phyloP scores from a whole-genome alignment of 2,329 filamentous ascomycete species.

The Plenodomus lindquistii region DNA sequence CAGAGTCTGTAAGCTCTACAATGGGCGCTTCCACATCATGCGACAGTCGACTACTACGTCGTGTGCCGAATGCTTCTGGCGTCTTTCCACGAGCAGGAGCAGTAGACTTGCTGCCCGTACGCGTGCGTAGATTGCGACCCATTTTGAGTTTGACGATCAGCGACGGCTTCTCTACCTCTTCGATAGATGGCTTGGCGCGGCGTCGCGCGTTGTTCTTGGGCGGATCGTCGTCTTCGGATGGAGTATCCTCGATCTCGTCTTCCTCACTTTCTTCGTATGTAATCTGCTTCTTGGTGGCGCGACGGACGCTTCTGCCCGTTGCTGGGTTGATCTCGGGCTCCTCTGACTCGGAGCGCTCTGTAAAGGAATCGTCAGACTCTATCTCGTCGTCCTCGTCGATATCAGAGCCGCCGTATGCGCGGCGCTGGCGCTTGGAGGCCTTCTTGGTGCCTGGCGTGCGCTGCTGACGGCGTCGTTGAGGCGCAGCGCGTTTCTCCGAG shows the following conservation, averaged over 20 bases:
- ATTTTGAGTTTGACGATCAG: slow-evolving; percentile 50
- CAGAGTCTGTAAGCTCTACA: slow-evolving; percentile 62
- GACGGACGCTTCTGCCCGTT: slow-evolving; percentile 60
- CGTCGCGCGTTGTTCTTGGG: slow-evolving; percentile 19
- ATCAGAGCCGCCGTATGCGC: slow-evolving; percentile 40
- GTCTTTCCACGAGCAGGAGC: slow-evolving; percentile 43
- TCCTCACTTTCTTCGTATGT: slow-evolving; percentile 62
- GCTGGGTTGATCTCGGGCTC: slow-evolving; percentile 59
- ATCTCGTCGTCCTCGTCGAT: slow-evolving; percentile 54
- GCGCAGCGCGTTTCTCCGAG: slow-evolving; percentile 29
- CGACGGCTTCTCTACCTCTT: slow-evolving; percentile 33
- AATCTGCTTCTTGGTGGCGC: slow-evolving; percentile 58
- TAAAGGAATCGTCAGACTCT: slow-evolving; percentile 50
- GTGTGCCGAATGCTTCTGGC: slow-evolving; percentile 42
- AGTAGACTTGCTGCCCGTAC: slow-evolving; percentile 46
- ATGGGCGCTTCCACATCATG: slow-evolving; percentile 61
- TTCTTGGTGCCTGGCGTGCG: slow-evolving; percentile 32
- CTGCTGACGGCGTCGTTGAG: slow-evolving; percentile 35
- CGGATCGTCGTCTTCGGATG: slow-evolving; percentile 37
- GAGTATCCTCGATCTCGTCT: slow-evolving; percentile 48
- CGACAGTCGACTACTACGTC: slow-evolving; percentile 63
- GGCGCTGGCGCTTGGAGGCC: slow-evolving; percentile 39
- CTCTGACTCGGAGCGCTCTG: slow-evolving; percentile 45
- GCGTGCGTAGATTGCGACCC: slow-evolving; percentile 39
- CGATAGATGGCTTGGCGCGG: slow-evolving; percentile 31